These are phyloP conservation scores for Neofusicoccum cordaticola DNA, from an alignment of 2,329 filamentous ascomycete species.

Conservation along the genomic window DNA sequence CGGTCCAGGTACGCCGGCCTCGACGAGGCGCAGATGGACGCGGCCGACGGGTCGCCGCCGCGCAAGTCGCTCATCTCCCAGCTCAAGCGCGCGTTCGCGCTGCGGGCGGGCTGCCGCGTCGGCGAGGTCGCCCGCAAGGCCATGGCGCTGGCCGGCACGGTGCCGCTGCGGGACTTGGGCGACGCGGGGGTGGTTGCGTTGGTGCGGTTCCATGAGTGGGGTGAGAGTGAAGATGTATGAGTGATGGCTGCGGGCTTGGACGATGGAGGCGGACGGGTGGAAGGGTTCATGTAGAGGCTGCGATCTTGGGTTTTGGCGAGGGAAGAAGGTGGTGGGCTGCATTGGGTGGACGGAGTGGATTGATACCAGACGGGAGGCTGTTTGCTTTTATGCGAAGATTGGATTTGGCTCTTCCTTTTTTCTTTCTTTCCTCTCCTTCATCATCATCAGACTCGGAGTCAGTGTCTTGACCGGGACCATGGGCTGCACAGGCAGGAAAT, in stretches of 20 bases:
- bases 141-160: background rate
- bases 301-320: background rate
- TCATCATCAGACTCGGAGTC: no score
- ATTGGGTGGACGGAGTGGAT: background rate
- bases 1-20: background rate
- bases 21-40: background rate
- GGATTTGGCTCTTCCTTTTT: background rate
- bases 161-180: background rate
- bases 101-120: background rate
- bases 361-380: background rate
- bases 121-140: background rate
- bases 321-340: background rate
- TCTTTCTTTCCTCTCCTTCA: background rate
- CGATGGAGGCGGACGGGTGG: no score
- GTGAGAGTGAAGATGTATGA: background rate
- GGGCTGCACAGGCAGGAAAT: no score
- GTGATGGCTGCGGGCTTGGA: no score
- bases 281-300: background rate
- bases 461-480: no score
- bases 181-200: background rate
- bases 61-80: slow-evolving; percentile 10
- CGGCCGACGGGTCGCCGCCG: slow-evolving; percentile 6
- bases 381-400: background rate
- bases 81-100: slow-evolving; percentile 3
- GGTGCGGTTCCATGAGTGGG: background rate